These are phyloP conservation scores for Brassica napus DNA, from an alignment of 345 rosid species.

Conservation along the genomic window DNA sequence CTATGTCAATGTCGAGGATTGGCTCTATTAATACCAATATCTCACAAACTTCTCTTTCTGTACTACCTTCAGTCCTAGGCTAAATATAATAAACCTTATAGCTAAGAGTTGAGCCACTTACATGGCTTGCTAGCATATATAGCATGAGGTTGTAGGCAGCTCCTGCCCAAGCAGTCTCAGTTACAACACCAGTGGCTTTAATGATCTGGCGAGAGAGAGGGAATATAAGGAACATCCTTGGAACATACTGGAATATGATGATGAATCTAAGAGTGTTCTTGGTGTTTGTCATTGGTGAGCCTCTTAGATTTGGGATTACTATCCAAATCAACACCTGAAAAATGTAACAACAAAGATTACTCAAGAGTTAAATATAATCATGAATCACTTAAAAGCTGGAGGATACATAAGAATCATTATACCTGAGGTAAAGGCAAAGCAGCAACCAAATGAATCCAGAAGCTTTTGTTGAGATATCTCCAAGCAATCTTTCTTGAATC, in stretches of 20 bases:
- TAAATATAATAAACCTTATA: background rate
- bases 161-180: constrained; percentile 95
- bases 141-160: constrained; percentile 91
- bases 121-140: constrained; percentile 98
- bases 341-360: background rate
- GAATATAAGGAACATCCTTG: constrained; percentile 66
- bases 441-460: constrained; percentile 75
- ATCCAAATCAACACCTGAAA: constrained; percentile 78
- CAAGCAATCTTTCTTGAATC: constrained; percentile 62
- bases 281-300: constrained; percentile 79
- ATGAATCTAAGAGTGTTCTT: constrained; percentile 82
- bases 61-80: background rate
- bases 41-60: background rate
- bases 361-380: background rate
- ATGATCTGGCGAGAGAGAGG: constrained; percentile 81
- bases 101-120: constrained; percentile 41
- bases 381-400: background rate
- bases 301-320: constrained; percentile 64
- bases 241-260: constrained; percentile 78
- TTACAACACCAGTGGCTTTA: constrained; percentile 82
- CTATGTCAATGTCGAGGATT: no score
- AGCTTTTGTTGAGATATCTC: constrained; percentile 54
- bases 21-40: no score
- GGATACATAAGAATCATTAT: background rate
- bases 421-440: constrained; percentile 97